Evolutionary conservation across 768 basidiomycete species (phyloP), one percentile per base, ranked within the genome.

Genomic region (Auriscalpium orientale): DNA sequence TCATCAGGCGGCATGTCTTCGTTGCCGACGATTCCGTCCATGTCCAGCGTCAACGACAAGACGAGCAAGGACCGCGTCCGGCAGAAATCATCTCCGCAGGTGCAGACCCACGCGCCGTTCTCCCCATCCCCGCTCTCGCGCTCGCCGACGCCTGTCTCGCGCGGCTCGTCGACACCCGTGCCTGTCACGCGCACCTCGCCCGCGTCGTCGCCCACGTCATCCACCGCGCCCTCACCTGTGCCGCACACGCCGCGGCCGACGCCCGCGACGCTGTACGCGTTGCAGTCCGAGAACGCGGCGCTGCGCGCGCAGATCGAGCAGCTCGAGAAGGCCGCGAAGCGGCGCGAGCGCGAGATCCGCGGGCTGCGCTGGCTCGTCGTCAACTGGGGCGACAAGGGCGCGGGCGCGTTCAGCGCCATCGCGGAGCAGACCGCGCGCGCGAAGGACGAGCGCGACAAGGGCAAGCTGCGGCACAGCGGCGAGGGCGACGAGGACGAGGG

Each of bases 301-400:
- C 69, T 85, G 60, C 71, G 79, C 56, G 79, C 76, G 58, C 83
- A 77, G 54, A 74, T 87, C 8, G 76, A 79, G 20, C 60, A 66
- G 28, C 74, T 86, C 12, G 83, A 87, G 64, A 72, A 72, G 46
- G 83, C 84, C 56, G 72, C 75, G 22, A 71, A 72, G 43, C 78
- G 80, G 63, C 80, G 78, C 59, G 83, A 80, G 56, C 76, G 78
- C 54, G 83, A 87, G 68, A 82, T 87, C 57, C 82, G 83, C 56
- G 87, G 86, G 12, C 71, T 89, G 46, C 78, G 79, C 13, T 85
- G 81, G 77, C 74, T 85, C 34, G 76, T 86, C 34, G 72, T 79
- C 55, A 79, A 85, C 60, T 67, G 70, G 22, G 49, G 65, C 56
- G 52, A 56, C 51, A 55, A 55, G 46, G 50, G 58, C 34, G 52